Conservation (phyloP, 164 flowering plant genomes). For the Akebia trifoliata region DNA sequence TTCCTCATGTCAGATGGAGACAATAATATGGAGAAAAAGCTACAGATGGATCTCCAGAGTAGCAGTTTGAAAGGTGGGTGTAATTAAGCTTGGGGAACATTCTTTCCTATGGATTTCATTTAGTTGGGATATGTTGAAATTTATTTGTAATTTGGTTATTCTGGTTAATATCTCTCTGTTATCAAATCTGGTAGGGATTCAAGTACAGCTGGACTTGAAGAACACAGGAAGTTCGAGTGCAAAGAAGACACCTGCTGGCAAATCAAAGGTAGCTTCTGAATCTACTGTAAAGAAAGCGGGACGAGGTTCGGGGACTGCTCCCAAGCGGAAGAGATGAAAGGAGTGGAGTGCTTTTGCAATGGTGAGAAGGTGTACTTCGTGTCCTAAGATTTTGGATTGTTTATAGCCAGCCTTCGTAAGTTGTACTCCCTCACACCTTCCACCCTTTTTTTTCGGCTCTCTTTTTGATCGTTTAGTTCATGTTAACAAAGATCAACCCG, state of each 20-base stretch:
- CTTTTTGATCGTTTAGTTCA: too few species aligned
- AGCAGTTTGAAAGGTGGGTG: conserved; percentile 57
- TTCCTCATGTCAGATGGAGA: conserved; percentile 33
- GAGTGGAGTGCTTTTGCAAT: background rate
- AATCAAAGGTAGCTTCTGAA: conserved; percentile 43
- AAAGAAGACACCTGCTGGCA: conserved; percentile 48
- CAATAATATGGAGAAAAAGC: conserved; percentile 40
- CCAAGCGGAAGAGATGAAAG: conserved; percentile 68
- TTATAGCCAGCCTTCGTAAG: too few species aligned
- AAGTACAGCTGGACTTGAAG: conserved; percentile 73
- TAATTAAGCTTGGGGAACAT: too few species aligned
- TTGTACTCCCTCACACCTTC: too few species aligned
- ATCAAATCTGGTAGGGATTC: conserved; percentile 38
- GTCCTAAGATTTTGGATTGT: background rate
- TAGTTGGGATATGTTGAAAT: too few species aligned
- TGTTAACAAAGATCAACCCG: too few species aligned
- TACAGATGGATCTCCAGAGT: conserved; percentile 53
- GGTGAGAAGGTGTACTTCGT: background rate
- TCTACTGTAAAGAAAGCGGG: conserved; percentile 36
- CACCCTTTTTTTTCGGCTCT: too few species aligned
- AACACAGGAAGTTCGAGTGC: conserved; percentile 39
- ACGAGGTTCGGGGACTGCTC: conserved; percentile 45
- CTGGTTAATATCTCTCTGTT: background rate
- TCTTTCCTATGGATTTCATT: too few species aligned
- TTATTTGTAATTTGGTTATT: background rate